Percentiles rank a stretch among this genome's conserved stretches.
Evolutionary conservation across 768 basidiomycete genomes (phyloP).

Genomic region (Podaxis sp.): DNA sequence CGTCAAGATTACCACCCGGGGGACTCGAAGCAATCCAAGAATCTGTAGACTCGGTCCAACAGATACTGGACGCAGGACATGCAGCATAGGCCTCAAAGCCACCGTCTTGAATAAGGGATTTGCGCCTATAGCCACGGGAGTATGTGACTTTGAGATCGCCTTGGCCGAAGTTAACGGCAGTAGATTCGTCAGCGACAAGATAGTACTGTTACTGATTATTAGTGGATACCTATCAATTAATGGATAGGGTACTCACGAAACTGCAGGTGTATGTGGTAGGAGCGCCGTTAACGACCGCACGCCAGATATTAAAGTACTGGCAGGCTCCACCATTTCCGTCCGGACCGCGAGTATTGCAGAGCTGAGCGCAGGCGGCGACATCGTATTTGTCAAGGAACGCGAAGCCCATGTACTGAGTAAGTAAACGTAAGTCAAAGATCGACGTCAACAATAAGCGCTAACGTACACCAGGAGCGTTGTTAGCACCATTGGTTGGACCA

Average conservation of each 20-base stretch:
- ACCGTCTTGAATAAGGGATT: conserved; percentile 37
- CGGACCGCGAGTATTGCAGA: conserved; percentile 43
- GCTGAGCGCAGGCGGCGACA: conserved; percentile 41
- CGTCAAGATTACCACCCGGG: conserved; percentile 37
- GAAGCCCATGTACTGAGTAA: conserved; percentile 49
- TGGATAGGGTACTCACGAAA: conserved; percentile 32
- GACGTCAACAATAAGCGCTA: not conserved
- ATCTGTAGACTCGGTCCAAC: conserved; percentile 34
- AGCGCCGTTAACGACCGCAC: conserved; percentile 43
- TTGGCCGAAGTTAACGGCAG: conserved; percentile 47
- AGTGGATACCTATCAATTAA: not conserved
- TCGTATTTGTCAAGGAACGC: conserved; percentile 49
- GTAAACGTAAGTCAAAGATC: not conserved
- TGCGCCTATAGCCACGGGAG: conserved; percentile 47
- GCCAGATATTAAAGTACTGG: conserved; percentile 56
- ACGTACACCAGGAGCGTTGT: conserved; percentile 44
- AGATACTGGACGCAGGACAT: conserved; percentile 35
- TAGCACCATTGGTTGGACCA: conserved; percentile 45
- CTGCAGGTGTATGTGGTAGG: conserved; percentile 51
- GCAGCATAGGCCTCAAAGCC: conserved; percentile 42
- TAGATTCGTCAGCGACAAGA: conserved; percentile 40
- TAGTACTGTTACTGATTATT: conserved; percentile 35
- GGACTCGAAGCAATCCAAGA: conserved; percentile 42
- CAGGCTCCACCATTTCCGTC: conserved; percentile 45
- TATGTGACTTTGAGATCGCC: conserved; percentile 44